Conservation (phyloP, 148 eudicot genomes). For the Fagopyrum tataricum region DNA sequence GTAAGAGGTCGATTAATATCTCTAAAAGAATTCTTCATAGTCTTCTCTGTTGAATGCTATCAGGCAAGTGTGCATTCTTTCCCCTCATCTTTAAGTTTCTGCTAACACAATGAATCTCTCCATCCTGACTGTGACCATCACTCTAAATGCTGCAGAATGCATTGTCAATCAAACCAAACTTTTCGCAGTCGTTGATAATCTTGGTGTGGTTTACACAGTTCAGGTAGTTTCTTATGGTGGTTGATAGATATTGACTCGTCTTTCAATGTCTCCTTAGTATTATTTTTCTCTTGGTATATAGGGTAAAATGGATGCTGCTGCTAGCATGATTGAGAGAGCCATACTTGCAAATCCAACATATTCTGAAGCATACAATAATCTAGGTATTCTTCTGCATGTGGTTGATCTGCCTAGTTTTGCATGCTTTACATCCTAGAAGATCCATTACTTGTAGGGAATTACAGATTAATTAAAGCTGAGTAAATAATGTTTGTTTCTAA, state of each 20-base stretch:
- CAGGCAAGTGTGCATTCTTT: conserved; percentile 49
- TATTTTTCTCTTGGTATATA: conserved; percentile 21
- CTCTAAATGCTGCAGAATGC: conserved; percentile 59
- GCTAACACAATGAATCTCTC: conserved; percentile 1
- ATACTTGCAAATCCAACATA: conserved; percentile 95
- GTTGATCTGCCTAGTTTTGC: background rate
- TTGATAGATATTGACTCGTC: background rate
- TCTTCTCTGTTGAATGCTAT: conserved; percentile 97
- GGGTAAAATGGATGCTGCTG: conserved; percentile 99
- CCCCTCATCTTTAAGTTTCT: conserved; percentile 11
- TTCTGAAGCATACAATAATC: conserved; percentile 95
- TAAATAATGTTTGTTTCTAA: background rate
- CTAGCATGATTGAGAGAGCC: conserved; percentile 98
- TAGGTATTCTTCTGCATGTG: conserved; percentile 39
- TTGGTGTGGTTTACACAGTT: conserved; percentile 97
- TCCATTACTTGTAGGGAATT: background rate
- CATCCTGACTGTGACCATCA: conserved; percentile 10
- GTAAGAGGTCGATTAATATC: conserved; percentile 87
- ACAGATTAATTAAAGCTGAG: background rate
- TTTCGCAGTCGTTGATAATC: conserved; percentile 97
- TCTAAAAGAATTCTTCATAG: conserved; percentile 88
- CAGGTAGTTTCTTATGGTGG: conserved; percentile 44
- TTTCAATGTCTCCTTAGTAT: conserved; percentile 8
- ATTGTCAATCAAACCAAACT: conserved; percentile 85
- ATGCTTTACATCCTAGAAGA: background rate